Evolutionary conservation across 108 stramenopile genomes (phyloP), one percentile per base, ranked within the genome.

Genomic region (Pseudonitzschia pungens): DNA sequence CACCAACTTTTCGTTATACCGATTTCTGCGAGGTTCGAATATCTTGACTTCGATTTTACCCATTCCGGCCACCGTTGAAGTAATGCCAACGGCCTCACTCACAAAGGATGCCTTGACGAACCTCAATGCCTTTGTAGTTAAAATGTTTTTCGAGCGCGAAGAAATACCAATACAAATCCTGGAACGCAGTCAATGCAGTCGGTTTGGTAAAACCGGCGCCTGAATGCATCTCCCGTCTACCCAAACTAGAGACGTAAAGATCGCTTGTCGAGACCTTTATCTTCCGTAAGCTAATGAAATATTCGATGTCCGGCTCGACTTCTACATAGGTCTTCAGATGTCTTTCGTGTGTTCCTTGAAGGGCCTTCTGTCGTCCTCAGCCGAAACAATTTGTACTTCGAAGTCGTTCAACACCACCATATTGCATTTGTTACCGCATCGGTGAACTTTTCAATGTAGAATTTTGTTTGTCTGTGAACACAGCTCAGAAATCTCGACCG

Each of bases 71-170:
- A 9, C 15, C n/a, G 29, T 27, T 15, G 27, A 15, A 54, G 53
- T 15, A 54, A 0, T 15, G 24, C n/a, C n/a, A 15, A 21, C 53
- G 5, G 10, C 57, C 15, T 14, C 29, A 57, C 57, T 58, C 14
- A 11, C 57, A 27, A 27, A 58, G 27, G 57, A 58, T n/a, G 57
- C 57, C 22, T 58, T 58, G 10, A 58, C 57, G 27, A 58, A 58
- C 57, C 27, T 22, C 29, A 58, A 58, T 58, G 57, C 22, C n/a
- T 58, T 58, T 0, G 0, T 4, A 14, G 57, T 58, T 14, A 0
- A 0, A 0, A 58, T n/a, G n/a, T 0, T 1, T 5, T 58, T 58
- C 14, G 22, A 58, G 29, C 26, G 14, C 5, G 57, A 58, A 8
- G 0, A 58, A 58, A 58, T 58, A 15, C 57, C 57, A n/a, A 11